phyloP scores from a whole-genome alignment of 2,329 filamentous ascomycete genomes.

The Harringtonia lauricola region DNA sequence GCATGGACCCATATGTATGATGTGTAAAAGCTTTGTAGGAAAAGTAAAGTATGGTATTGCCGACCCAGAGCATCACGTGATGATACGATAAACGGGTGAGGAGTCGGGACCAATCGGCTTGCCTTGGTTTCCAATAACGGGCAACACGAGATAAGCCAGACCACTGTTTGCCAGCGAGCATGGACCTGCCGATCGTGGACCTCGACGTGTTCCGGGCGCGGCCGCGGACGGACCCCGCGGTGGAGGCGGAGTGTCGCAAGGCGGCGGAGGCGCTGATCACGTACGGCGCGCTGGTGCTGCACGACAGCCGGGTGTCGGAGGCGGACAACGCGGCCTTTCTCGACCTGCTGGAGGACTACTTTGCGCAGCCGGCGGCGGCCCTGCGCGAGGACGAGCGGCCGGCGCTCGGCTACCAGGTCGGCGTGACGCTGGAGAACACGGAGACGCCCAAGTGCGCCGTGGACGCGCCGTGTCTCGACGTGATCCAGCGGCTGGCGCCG shows the following conservation, averaged over 20 bases:
- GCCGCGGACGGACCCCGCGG: slow-evolving; percentile 28
- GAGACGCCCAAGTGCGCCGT: slow-evolving; percentile 54
- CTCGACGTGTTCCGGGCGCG: slow-evolving; percentile 43
- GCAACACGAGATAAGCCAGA: too few relatives aligned
- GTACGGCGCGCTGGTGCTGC: slow-evolving; percentile 48
- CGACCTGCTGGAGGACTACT: slow-evolving; percentile 54
- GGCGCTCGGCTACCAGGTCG: slow-evolving; percentile 48
- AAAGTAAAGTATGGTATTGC: background rate
- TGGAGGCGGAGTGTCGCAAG: slow-evolving; percentile 38
- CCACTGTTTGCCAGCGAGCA: slow-evolving; percentile 18
- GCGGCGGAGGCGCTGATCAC: slow-evolving; percentile 46
- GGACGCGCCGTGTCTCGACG: slow-evolving; percentile 46
- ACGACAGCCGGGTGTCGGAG: slow-evolving; percentile 47
- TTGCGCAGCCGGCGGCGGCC: slow-evolving; percentile 37
- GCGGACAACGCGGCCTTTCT: slow-evolving; percentile 45
- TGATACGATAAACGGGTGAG: too few relatives aligned
- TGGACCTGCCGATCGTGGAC: slow-evolving; percentile 50
- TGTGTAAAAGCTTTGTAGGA: background rate
- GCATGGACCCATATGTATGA: background rate
- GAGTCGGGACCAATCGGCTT: too few relatives aligned
- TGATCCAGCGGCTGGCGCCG: slow-evolving; percentile 43
- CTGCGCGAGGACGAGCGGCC: slow-evolving; percentile 43
- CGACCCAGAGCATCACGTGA: too few relatives aligned
- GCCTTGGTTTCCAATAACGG: too few relatives aligned
- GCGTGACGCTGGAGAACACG: slow-evolving; percentile 51